Evolutionary conservation across 768 basidiomycete species (phyloP).

Genomic region (Royoungia palumana): DNA sequence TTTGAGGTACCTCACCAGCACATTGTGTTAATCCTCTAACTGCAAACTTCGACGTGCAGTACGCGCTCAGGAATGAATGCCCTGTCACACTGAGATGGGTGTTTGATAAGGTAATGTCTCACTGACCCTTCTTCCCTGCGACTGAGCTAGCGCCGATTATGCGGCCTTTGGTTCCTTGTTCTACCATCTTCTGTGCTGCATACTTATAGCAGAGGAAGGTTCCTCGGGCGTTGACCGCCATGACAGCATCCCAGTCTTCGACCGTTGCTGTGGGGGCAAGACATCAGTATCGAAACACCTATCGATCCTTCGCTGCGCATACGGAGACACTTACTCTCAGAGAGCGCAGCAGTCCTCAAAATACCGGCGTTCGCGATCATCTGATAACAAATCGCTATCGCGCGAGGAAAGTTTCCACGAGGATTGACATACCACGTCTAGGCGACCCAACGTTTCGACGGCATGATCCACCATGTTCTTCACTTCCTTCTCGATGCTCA

Average conservation of each 20-base stretch:
- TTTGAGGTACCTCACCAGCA: conserved; percentile 11
- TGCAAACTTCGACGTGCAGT: conserved; percentile 41
- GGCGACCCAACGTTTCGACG: conserved; percentile 25
- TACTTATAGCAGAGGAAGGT: conserved; percentile 41
- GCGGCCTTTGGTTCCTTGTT: conserved; percentile 40
- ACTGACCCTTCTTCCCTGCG: conserved; percentile 31
- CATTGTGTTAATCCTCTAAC: conserved; percentile 41
- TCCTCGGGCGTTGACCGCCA: conserved; percentile 41
- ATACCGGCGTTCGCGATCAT: conserved; percentile 22
- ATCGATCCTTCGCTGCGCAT: too few species aligned
- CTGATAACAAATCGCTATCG: conserved; percentile 9
- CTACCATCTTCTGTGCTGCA: conserved; percentile 43
- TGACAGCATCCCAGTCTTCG: conserved; percentile 31
- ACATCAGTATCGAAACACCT: not conserved
- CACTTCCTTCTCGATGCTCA: conserved; percentile 30
- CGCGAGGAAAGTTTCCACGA: not conserved
- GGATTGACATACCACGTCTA: conserved; percentile 33
- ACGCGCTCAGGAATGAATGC: conserved; percentile 24
- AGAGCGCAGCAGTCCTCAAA: conserved; percentile 7
- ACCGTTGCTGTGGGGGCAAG: conserved; percentile 24
- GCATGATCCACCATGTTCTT: conserved; percentile 27
- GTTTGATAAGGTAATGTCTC: not conserved
- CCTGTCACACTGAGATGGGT: conserved; percentile 24
- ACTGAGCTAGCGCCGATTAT: conserved; percentile 41
- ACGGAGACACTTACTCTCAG: conserved; percentile 3